These are phyloP conservation scores for Cystofilobasidium bisporidii DNA, from an alignment of 768 basidiomycete genomes.

Conservation along the genomic window DNA sequence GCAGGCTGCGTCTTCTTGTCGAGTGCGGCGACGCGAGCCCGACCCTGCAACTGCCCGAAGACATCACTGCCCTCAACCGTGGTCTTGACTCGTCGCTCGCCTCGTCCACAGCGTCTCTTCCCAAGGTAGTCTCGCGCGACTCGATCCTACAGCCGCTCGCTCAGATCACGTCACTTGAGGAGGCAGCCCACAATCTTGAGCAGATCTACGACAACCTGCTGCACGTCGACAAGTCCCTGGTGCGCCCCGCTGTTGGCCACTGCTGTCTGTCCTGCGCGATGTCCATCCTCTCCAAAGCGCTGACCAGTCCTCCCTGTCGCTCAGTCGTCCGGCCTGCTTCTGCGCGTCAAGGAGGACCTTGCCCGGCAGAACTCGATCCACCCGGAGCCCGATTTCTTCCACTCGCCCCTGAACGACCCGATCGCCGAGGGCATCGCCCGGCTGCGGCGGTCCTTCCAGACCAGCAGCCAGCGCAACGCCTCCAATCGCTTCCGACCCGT, in stretches of 20 bases:
- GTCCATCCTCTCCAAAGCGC: neutral
- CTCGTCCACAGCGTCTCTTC: neutral
- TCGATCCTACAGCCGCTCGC: constrained; percentile 19
- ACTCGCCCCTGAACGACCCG: neutral
- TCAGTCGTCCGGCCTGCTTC: constrained; percentile 18
- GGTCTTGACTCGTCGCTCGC: neutral
- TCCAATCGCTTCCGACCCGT: neutral
- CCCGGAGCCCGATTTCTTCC: constrained; percentile 3
- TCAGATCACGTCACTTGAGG: neutral
- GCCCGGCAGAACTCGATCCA: constrained; percentile 9
- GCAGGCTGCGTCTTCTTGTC: neutral
- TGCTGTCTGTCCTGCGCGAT: no score
- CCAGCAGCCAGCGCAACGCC: neutral
- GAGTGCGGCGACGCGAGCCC: no score
- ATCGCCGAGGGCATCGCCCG: constrained; percentile 2
- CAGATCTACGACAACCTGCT: constrained; percentile 15
- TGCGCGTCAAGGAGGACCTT: constrained; percentile 11
- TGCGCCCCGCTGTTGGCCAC: no score
- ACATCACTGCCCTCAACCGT: neutral
- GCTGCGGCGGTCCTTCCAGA: constrained; percentile 15
- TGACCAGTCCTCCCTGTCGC: neutral
- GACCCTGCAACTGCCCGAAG: neutral
- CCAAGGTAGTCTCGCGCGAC: neutral
- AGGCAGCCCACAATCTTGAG: constrained; percentile 1
- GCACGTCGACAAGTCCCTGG: constrained; percentile 14